phyloP scores from a whole-genome alignment of 2,329 filamentous ascomycete species.

The Aureobasidium melanogenum region DNA sequence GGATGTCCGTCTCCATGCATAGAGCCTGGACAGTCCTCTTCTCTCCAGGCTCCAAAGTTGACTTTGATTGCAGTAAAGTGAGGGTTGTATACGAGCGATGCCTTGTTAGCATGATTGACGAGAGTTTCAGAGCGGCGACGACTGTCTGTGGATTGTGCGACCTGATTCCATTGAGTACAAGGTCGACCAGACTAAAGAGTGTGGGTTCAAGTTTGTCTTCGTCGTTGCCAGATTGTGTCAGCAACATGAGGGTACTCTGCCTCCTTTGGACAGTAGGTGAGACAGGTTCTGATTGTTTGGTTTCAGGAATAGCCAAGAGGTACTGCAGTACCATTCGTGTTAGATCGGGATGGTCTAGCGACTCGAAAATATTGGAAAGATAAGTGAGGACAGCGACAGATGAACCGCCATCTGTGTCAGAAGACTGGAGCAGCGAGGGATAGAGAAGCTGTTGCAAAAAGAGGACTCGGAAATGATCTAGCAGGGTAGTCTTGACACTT shows the following conservation, averaged over 20 bases:
- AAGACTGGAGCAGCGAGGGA: slow-evolving; percentile 90
- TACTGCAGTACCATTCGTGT: slow-evolving; percentile 91
- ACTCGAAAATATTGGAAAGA: slow-evolving; percentile 79
- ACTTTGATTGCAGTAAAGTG: slow-evolving; percentile 53
- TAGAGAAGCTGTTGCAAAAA: slow-evolving; percentile 95
- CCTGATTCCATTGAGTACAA: slow-evolving; percentile 74
- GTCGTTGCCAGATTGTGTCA: slow-evolving; percentile 68
- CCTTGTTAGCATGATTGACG: slow-evolving; percentile 75
- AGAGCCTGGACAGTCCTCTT: slow-evolving; percentile 64
- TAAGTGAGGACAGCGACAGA: slow-evolving; percentile 95
- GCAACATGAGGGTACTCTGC: slow-evolving; percentile 79
- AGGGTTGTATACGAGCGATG: slow-evolving; percentile 81
- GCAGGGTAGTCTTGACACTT: slow-evolving; percentile 83
- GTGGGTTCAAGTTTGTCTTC: slow-evolving; percentile 71
- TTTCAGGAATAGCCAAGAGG: slow-evolving; percentile 70
- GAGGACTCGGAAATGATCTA: slow-evolving; percentile 95
- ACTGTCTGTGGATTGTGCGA: slow-evolving; percentile 85
- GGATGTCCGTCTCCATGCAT: slow-evolving; percentile 62
- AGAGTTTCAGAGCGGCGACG: slow-evolving; percentile 75
- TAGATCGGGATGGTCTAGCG: slow-evolving; percentile 85
- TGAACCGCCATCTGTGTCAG: slow-evolving; percentile 91
- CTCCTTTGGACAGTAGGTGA: slow-evolving; percentile 64
- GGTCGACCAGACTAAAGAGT: slow-evolving; percentile 86
- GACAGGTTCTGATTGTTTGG: slow-evolving; percentile 28
- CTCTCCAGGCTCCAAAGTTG: slow-evolving; percentile 37